A percentile compares a stretch with the other conserved stretches of the same genome.
These are phyloP conservation scores for Paratinospora sagittata DNA, from an alignment of 164 flowering plant genomes.

Conservation along the genomic window DNA sequence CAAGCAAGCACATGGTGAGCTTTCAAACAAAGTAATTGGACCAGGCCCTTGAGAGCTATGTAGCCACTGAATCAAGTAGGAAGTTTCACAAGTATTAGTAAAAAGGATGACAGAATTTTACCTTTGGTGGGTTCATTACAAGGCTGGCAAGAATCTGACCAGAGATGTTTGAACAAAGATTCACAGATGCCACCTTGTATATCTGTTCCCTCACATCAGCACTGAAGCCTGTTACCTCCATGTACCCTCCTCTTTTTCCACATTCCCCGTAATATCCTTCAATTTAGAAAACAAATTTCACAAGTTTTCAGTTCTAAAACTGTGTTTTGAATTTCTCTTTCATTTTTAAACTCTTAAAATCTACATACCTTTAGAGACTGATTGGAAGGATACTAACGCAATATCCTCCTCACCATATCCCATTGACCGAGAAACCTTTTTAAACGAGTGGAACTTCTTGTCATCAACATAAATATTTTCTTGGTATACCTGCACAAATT, in stretches of 20 bases:
- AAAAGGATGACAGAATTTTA: constrained; percentile 12
- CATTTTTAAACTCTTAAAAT: neutral
- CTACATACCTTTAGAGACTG: constrained; percentile 85
- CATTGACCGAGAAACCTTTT: constrained; percentile 87
- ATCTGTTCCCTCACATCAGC: constrained; percentile 83
- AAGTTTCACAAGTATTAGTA: neutral
- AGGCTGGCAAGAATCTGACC: constrained; percentile 99
- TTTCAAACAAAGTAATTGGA: neutral
- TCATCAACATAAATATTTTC: constrained; percentile 89
- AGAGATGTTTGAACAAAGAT: constrained; percentile 90
- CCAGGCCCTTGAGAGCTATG: neutral
- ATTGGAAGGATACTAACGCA: constrained; percentile 83
- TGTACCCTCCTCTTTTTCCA: constrained; percentile 99
- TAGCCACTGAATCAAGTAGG: neutral
- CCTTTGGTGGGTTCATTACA: constrained; percentile 99
- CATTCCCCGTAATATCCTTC: constrained; percentile 94
- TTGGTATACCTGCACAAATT: constrained; percentile 76
- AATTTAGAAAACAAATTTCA: constrained; percentile 14
- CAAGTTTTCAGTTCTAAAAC: neutral
- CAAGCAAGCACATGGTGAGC: neutral
- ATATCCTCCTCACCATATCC: constrained; percentile 85
- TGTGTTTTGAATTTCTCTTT: neutral
- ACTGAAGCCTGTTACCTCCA: constrained; percentile 93
- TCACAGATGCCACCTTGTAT: constrained; percentile 94
- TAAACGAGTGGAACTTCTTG: constrained; percentile 87